phyloP scores from a whole-genome alignment of 768 basidiomycete species.

The Tylopilus vinaceipallidus region DNA sequence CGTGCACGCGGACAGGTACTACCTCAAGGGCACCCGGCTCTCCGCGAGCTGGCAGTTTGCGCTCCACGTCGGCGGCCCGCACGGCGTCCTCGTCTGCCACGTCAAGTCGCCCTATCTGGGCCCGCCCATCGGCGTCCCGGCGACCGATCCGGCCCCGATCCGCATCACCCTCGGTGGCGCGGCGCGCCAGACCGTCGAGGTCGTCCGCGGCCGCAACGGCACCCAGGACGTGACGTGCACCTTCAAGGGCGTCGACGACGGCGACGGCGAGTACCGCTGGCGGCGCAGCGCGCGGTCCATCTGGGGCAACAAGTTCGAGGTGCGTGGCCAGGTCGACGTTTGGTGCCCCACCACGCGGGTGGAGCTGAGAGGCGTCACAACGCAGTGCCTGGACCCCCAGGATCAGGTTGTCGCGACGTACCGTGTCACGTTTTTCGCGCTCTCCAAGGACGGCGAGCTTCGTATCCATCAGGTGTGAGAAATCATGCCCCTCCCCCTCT shows the following conservation, averaged over 20 bases:
- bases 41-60: constrained; percentile 21
- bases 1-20: constrained; percentile 27
- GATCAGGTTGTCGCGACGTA: constrained; percentile 30
- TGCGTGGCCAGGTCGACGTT: constrained; percentile 7
- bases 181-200: constrained; percentile 1
- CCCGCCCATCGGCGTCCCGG: constrained; percentile 16
- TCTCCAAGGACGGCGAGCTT: constrained; percentile 33
- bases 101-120: constrained; percentile 31
- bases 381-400: constrained; percentile 24
- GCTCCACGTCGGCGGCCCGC: constrained; percentile 17
- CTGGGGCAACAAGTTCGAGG: constrained; percentile 21
- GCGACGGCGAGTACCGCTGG: constrained; percentile 28
- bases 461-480: constrained; percentile 28
- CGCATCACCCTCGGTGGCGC: constrained; percentile 15
- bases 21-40: constrained; percentile 18
- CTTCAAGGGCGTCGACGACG: constrained; percentile 27
- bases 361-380: neutral
- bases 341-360: neutral
- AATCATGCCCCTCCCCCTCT: no score
- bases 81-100: constrained; percentile 22
- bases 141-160: constrained; percentile 17
- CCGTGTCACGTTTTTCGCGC: constrained; percentile 28
- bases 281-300: constrained; percentile 7
- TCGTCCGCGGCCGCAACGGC: constrained; percentile 10
- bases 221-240: neutral